Evolutionary conservation across 345 rosid genomes (phyloP), one percentile per base, ranked within the genome.

Genomic region (Eucalyptus sp.): DNA sequence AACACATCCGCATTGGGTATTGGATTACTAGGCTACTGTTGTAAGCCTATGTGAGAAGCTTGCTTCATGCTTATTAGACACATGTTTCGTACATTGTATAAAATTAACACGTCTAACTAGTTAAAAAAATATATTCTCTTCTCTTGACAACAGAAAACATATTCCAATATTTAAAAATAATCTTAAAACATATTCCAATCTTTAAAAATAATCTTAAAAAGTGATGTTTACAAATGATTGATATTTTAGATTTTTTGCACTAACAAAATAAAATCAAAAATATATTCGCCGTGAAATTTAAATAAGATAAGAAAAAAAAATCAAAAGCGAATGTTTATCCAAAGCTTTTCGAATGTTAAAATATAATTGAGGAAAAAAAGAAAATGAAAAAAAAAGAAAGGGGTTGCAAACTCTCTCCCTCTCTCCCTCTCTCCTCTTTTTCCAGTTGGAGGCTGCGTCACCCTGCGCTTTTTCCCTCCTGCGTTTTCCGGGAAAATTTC

Each of bases 51-150:
- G 24, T 52, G 9, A 52, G 56, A 17, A 52, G 56, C 56, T 52
- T 18, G 56, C 4, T 18, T 52, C 24, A 3, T 52, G 0, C 0
- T 1, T 2, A 52, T 18, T 18, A 52, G 24, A 18, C 56, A 52
- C 22, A 3, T 18, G 2, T 17, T 51, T 7, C 0, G 9, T 7
- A 52, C 4, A 3, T 3, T 52, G 2, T 52, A 4, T 18, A 18
- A 4, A 52, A 52, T 52, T 7, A 7, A 24, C 24, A 18, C 0
- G 10, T 52, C 58, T 7, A 18, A 7, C 10, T 7, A 52, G 58
- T 18, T 18, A 51, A 7, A 6, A 51, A 51, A 6, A 51, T 16
- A 51, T 1, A 1, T 51, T 54, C 10, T 54, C 24, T 52, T 18
- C 24, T 7, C 24, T 52, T 3, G 2, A 54, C 25, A 20, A 3